phyloP scores from a whole-genome alignment of 2,329 filamentous ascomycete genomes.

The Coniochaeta prunicola region DNA sequence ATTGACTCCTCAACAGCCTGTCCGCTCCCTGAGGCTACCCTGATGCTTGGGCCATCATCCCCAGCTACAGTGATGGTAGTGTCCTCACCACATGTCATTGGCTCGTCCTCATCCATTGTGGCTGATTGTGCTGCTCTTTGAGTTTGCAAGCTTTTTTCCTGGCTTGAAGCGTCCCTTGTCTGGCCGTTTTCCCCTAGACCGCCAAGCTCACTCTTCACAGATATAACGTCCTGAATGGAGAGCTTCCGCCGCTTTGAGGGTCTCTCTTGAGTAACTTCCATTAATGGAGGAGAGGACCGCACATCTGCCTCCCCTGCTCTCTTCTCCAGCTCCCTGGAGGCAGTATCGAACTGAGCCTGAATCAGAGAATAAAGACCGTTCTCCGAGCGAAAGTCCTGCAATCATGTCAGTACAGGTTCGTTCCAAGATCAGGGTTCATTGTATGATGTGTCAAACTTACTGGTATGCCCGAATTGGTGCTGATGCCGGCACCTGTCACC shows the following conservation, averaged over 20 bases:
- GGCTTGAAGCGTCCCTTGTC: background rate
- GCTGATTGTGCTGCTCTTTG: background rate
- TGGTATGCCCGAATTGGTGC: slow-evolving; percentile 69
- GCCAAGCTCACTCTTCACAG: slow-evolving; percentile 8
- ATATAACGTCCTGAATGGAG: slow-evolving; percentile 9
- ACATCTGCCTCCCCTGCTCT: slow-evolving; percentile 10
- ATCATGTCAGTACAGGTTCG: background rate
- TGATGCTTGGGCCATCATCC: background rate
- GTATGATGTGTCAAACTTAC: slow-evolving; percentile 33
- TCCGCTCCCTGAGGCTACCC: background rate
- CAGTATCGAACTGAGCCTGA: slow-evolving; percentile 57
- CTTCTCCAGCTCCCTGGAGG: slow-evolving; percentile 25
- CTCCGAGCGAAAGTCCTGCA: slow-evolving; percentile 63
- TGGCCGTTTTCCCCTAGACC: background rate
- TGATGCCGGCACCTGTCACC: slow-evolving; percentile 66
- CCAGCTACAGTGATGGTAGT: background rate
- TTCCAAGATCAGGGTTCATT: background rate
- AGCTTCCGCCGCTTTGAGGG: slow-evolving; percentile 18
- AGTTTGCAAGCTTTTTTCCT: background rate
- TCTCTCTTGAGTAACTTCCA: slow-evolving; percentile 2
- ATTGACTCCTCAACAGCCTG: background rate
- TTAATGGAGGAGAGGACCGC: background rate
- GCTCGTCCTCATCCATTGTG: background rate
- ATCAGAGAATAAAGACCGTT: slow-evolving; percentile 68
- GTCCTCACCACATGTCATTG: background rate